Evolutionary conservation across 768 basidiomycete species (phyloP).

Genomic region (Nidularia pulvinata): DNA sequence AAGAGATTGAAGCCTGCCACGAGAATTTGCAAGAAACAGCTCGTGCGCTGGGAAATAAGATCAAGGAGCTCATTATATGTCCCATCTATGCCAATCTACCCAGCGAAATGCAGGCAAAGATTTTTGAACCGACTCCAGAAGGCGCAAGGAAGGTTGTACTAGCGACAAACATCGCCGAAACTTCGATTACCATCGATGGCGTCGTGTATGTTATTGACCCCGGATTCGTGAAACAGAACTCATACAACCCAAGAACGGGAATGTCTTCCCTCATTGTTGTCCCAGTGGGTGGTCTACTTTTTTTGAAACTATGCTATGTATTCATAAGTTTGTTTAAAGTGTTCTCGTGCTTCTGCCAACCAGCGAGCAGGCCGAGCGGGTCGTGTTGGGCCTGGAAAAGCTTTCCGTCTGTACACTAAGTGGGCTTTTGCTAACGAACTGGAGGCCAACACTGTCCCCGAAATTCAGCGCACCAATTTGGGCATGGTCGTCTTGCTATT

Average conservation of each 20-base stretch:
- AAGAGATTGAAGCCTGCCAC: conserved; percentile 97
- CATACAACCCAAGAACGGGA: conserved; percentile 97
- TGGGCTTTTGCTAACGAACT: conserved; percentile 98
- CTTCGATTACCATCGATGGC: conserved; percentile 98
- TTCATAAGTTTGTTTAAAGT: conserved; percentile 41
- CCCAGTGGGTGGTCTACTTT: conserved; percentile 57
- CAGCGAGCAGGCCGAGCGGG: conserved; percentile 97
- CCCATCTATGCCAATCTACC: conserved; percentile 99
- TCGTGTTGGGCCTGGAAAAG: conserved; percentile 96
- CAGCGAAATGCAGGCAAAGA: conserved; percentile 99
- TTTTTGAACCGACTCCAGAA: conserved; percentile 98
- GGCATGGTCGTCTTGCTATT: conserved; percentile 94
- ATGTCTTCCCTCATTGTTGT: conserved; percentile 98
- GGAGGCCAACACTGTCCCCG: conserved; percentile 96
- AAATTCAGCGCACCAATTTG: conserved; percentile 98
- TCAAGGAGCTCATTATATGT: conserved; percentile 91
- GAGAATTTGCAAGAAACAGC: conserved; percentile 97
- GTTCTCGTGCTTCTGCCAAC: conserved; percentile 96
- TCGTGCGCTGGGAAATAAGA: conserved; percentile 93
- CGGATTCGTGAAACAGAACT: conserved; percentile 99
- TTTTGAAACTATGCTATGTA: neutral
- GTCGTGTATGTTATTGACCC: conserved; percentile 99
- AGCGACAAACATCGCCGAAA: conserved; percentile 99
- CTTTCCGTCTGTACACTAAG: conserved; percentile 98
- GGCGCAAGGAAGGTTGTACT: conserved; percentile 97